A percentile compares a stretch with the other conserved stretches of the same genome.
These are phyloP conservation scores for Lophiostoma macrostomum DNA, from an alignment of 495 filamentous ascomycete genomes.

Conservation along the genomic window DNA sequence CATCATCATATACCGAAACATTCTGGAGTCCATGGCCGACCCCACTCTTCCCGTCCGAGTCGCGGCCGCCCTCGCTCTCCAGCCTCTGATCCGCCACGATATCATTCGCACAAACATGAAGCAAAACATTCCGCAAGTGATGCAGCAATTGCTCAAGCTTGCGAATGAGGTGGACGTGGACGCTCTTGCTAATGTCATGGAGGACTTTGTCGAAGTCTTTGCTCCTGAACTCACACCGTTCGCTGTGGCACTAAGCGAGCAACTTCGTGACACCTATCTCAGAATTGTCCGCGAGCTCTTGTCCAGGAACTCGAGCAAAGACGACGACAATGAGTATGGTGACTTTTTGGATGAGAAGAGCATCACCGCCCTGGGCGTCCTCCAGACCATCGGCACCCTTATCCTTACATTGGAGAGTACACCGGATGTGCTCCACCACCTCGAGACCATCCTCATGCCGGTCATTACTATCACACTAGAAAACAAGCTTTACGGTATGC, in stretches of 20 bases:
- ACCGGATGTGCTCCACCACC: constrained; percentile 86
- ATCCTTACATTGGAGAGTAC: constrained; percentile 97
- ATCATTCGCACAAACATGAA: constrained; percentile 92
- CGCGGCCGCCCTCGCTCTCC: constrained; percentile 88
- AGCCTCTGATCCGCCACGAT: constrained; percentile 93
- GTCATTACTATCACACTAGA: constrained; percentile 93
- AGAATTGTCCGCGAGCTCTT: constrained; percentile 88
- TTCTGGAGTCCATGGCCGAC: constrained; percentile 95
- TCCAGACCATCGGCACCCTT: constrained; percentile 96
- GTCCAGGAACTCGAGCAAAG: constrained; percentile 71
- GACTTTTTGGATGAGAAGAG: constrained; percentile 98
- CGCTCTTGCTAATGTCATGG: constrained; percentile 97
- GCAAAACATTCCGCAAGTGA: constrained; percentile 97
- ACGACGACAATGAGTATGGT: constrained; percentile 72
- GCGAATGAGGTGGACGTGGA: constrained; percentile 96
- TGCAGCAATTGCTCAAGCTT: constrained; percentile 95
- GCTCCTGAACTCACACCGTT: constrained; percentile 93
- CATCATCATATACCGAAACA: constrained; percentile 91
- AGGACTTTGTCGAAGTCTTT: constrained; percentile 98
- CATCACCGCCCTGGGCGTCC: constrained; percentile 91
- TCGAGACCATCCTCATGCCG: constrained; percentile 94
- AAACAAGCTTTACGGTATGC: constrained; percentile 84
- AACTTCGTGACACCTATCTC: constrained; percentile 93
- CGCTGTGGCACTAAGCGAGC: constrained; percentile 94
- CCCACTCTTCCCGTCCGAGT: constrained; percentile 86